Evolutionary conservation across 176 grass and related monocot genomes (phyloP), one percentile per base, ranked within the genome.

Genomic region (Hyparrhenia diplandra): DNA sequence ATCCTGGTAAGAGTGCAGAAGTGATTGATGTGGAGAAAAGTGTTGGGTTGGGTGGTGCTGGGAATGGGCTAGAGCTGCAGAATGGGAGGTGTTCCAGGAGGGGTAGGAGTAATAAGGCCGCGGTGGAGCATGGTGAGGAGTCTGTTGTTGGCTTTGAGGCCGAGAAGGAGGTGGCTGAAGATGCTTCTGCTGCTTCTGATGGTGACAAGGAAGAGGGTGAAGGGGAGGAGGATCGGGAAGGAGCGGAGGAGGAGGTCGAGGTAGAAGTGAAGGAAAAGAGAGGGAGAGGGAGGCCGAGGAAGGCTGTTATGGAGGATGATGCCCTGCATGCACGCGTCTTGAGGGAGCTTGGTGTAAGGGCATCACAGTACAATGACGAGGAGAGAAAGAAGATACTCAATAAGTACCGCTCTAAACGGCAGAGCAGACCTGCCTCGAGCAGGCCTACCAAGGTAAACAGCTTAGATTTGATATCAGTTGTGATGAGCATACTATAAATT

Each of bases 311-410:
- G 13, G 77, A 79, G 10, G 78, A 47, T 11, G 78, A 64, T 72
- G 47, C 81, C 36, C 36, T 40, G 9, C 84, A 93, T 78, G 82
- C 82, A 40, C 47, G 55, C 29, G 61, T 71, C 8, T 51, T 82
- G 74, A 90, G 78, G 31, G 87, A 90, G 13, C 81, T 90, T 0
- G 78, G 87, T 43, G 74, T 90, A 45, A 87, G 72, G 54, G 85
- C 72, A 0, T 93, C 85, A 1, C 89, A 85, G 55, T 81, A 91
- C 39, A 88, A 28, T 60, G 84, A 86, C 27, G 91, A 88, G 54
- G 94, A 97, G 51, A 92, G 91, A 80, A 90, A 92, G 84, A 94
- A 89, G 57, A 90, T 92, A 78, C 84, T 97, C 62, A 24, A 68
- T 58, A 97, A 90, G 63, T 94, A 94, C 79, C 78, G 91, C 75